Percentiles rank a stretch among this genome's conserved stretches.
phyloP scores from a whole-genome alignment of 1,139 yeast species.

The Geotrichum europaeum region DNA sequence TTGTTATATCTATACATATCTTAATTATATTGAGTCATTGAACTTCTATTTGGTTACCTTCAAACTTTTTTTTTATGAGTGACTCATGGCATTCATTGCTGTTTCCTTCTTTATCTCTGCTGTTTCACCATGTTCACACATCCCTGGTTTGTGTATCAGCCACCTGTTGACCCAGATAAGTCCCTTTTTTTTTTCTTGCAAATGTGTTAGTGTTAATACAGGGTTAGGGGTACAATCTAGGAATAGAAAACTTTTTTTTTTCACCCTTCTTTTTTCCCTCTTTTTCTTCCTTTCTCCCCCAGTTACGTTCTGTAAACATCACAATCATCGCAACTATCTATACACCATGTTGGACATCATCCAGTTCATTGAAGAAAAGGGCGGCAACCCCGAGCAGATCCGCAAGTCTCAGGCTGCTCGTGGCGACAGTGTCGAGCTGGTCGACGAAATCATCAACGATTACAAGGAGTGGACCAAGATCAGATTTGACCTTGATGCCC shows the following conservation, averaged over 20 bases:
- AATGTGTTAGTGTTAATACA: neutral
- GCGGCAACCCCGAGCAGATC: slow-evolving; percentile 88
- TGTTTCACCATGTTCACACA: neutral
- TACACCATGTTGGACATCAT: slow-evolving; percentile 76
- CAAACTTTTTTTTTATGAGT: neutral
- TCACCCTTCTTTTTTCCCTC: neutral
- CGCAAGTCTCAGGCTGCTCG: slow-evolving; percentile 88
- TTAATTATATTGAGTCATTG: neutral
- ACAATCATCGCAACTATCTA: neutral
- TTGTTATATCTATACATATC: neutral
- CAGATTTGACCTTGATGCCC: slow-evolving; percentile 85
- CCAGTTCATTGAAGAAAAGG: slow-evolving; percentile 89
- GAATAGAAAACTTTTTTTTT: neutral
- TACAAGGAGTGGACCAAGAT: slow-evolving; percentile 90
- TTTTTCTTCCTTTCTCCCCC: neutral
- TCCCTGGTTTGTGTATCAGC: neutral
- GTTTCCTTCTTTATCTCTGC: neutral
- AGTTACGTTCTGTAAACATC: neutral
- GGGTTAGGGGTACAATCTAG: neutral
- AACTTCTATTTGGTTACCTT: neutral
- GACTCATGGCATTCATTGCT: neutral
- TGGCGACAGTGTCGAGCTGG: slow-evolving; percentile 89
- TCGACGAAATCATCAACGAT: slow-evolving; percentile 86
- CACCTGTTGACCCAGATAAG: neutral
- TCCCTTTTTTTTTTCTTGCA: neutral